phyloP scores from a whole-genome alignment of 352 stramenopile genomes.

The Pythium plurisporium region DNA sequence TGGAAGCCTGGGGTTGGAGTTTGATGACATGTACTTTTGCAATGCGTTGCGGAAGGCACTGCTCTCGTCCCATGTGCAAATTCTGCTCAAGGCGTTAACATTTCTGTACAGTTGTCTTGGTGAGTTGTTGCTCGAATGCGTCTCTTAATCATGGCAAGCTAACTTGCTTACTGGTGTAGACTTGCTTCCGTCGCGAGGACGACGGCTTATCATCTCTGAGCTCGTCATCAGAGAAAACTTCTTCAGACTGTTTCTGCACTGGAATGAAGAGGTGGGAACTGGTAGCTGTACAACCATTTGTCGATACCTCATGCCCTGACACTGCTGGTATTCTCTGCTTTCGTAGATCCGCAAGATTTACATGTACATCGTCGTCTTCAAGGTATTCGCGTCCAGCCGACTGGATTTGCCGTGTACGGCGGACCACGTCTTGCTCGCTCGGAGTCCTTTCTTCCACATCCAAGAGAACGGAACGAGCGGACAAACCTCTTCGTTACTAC shows the following conservation, averaged over 20 bases:
- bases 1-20: constrained; percentile 11
- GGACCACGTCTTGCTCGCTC: constrained; percentile 68
- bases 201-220: constrained; percentile 64
- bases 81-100: constrained; percentile 80
- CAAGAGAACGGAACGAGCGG: neutral
- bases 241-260: constrained; percentile 83
- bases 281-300: neutral
- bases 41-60: constrained; percentile 63
- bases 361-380: constrained; percentile 81
- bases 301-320: neutral
- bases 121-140: constrained; percentile 27
- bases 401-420: constrained; percentile 67
- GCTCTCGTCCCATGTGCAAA: constrained; percentile 76
- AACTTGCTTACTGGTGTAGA: constrained; percentile 28
- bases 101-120: constrained; percentile 83
- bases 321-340: neutral
- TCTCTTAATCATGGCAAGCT: neutral
- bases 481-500: neutral
- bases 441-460: constrained; percentile 67
- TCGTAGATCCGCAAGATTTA: constrained; percentile 81
- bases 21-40: constrained; percentile 74
- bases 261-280: constrained; percentile 77
- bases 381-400: constrained; percentile 68
- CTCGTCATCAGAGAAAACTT: constrained; percentile 84
- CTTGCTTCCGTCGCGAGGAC: constrained; percentile 53